Evolutionary conservation across 345 rosid genomes (phyloP).

Genomic region (Lepidium didymum): DNA sequence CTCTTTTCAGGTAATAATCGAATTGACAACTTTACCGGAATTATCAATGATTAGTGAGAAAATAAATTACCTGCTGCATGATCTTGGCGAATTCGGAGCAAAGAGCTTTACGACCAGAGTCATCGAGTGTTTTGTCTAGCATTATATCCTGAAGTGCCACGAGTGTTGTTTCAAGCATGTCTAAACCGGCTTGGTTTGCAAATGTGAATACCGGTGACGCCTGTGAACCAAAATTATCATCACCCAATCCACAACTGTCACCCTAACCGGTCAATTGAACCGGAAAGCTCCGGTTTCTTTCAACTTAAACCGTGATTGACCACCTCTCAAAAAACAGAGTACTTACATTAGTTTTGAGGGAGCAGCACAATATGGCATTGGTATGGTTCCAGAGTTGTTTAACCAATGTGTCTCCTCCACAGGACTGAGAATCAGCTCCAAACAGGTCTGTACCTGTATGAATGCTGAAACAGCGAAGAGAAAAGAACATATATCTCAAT

Average conservation of each 20-base stretch:
- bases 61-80: slow-evolving; percentile 66
- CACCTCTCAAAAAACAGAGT: neutral
- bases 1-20: neutral
- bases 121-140: slow-evolving; percentile 90
- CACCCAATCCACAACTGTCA: neutral
- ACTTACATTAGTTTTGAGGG: slow-evolving; percentile 68
- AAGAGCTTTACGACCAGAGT: slow-evolving; percentile 67
- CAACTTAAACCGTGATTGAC: neutral
- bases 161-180: slow-evolving; percentile 95
- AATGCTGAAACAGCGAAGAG: slow-evolving; percentile 31
- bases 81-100: slow-evolving; percentile 78
- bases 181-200: slow-evolving; percentile 94
- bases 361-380: slow-evolving; percentile 89
- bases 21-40: neutral
- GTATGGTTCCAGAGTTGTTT: slow-evolving; percentile 87
- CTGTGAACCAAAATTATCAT: slow-evolving; percentile 29
- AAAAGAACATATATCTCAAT: neutral
- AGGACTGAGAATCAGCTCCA: slow-evolving; percentile 36
- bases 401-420: slow-evolving; percentile 52
- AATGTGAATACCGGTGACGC: slow-evolving; percentile 77
- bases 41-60: neutral
- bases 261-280: no score
- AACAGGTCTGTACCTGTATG: slow-evolving; percentile 65
- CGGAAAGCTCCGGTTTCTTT: neutral
- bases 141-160: slow-evolving; percentile 92